Evolutionary conservation across 2,329 filamentous ascomycete species (phyloP).

Genomic region (Aspergillus ochraceoroseus): DNA sequence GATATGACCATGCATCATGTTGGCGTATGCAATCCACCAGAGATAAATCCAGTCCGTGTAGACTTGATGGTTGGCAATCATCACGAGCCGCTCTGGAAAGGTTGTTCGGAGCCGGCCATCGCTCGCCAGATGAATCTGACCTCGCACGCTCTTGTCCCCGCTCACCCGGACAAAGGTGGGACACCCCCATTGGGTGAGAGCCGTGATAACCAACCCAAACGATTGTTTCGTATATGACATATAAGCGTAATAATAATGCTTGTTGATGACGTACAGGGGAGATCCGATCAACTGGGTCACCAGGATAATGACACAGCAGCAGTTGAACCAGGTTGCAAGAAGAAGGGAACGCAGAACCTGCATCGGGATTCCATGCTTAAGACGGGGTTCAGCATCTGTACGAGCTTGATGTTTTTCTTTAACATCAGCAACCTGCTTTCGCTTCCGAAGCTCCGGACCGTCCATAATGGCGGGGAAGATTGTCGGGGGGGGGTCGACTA

Average conservation of each 20-base stretch:
- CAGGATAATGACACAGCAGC: constrained; percentile 43
- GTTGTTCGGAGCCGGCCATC: constrained; percentile 56
- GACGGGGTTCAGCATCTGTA: constrained; percentile 30
- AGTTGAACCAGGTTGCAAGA: constrained; percentile 44
- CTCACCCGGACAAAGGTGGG: constrained; percentile 60
- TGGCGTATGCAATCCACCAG: constrained; percentile 64
- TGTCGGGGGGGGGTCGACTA: neutral
- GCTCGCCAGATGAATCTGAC: constrained; percentile 53
- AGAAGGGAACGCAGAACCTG: constrained; percentile 45
- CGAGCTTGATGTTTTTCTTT: constrained; percentile 20
- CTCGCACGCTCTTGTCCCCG: constrained; percentile 56
- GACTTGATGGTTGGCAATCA: constrained; percentile 63
- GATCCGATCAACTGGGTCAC: constrained; percentile 57
- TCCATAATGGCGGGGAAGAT: constrained; percentile 27
- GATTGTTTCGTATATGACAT: constrained; percentile 63
- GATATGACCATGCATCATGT: constrained; percentile 60
- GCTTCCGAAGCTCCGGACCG: constrained; percentile 31
- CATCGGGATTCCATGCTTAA: constrained; percentile 45
- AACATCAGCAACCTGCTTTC: constrained; percentile 22
- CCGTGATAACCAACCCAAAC: constrained; percentile 59
- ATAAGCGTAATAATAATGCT: constrained; percentile 58
- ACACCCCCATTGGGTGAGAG: constrained; percentile 59
- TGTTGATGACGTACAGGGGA: constrained; percentile 58
- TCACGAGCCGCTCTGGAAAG: constrained; percentile 57
- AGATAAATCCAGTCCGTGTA: constrained; percentile 68